Percentiles rank a stretch among this genome's conserved stretches.
Evolutionary conservation across 1,139 yeast species (phyloP).

Genomic region (Debaryomycetaceae sp.): DNA sequence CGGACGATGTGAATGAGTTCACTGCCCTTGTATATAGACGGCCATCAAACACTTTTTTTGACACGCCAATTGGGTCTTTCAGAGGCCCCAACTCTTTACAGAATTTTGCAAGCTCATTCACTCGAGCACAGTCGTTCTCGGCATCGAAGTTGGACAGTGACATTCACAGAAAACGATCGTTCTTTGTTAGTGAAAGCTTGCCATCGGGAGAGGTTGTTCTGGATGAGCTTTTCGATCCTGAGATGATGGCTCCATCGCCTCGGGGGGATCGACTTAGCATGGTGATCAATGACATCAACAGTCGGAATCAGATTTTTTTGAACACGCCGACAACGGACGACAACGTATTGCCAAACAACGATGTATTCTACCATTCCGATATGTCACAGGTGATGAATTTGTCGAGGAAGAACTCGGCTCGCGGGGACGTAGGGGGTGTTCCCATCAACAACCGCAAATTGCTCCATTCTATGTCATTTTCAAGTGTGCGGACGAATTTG

Average conservation of each 20-base stretch:
- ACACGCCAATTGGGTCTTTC: conserved; percentile 44
- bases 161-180: conserved; percentile 42
- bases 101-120: conserved; percentile 46
- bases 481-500: conserved; percentile 33
- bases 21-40: conserved; percentile 22
- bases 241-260: conserved; percentile 62
- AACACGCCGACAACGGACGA: conserved; percentile 12
- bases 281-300: conserved; percentile 37
- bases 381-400: conserved; percentile 27
- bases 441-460: conserved; percentile 20
- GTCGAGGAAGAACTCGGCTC: conserved; percentile 28
- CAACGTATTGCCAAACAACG: conserved; percentile 19
- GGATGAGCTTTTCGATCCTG: conserved; percentile 70
- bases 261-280: conserved; percentile 64
- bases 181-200: conserved; percentile 23
- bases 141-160: conserved; percentile 45
- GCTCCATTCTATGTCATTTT: conserved; percentile 32
- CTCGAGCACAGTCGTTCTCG: conserved; percentile 46
- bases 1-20: conserved; percentile 12
- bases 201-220: conserved; percentile 20
- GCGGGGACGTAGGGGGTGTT: conserved; percentile 7
- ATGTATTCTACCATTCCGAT: conserved; percentile 44
- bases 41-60: conserved; percentile 29
- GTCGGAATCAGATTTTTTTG: conserved; percentile 26
- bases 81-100: conserved; percentile 47